These are phyloP conservation scores for Backusella luteola DNA, from an alignment of 192 early-diverging fungal genomes.

Conservation along the genomic window DNA sequence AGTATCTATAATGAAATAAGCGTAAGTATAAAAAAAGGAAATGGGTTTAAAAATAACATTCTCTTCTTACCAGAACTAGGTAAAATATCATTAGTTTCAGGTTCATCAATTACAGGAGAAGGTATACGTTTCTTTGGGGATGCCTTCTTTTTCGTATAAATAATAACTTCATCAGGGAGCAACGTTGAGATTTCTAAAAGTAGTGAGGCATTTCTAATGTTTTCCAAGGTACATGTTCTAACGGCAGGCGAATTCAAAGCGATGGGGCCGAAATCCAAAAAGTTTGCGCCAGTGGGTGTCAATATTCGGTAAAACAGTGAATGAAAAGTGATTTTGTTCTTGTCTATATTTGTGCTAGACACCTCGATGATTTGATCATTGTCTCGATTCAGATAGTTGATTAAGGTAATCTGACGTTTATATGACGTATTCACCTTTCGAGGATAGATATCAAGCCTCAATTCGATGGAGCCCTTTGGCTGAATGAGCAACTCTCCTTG, in stretches of 20 bases:
- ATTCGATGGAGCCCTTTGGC: constrained; percentile 70
- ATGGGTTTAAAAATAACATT: no score
- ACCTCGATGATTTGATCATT: constrained; percentile 93
- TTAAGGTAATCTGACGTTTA: constrained; percentile 89
- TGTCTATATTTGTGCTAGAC: constrained; percentile 90
- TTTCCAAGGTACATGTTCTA: constrained; percentile 78
- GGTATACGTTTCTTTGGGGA: neutral
- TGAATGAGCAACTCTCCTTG: constrained; percentile 70
- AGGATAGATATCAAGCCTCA: constrained; percentile 94
- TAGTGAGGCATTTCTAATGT: constrained; percentile 61
- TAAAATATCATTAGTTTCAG: neutral
- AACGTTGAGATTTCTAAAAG: constrained; percentile 44
- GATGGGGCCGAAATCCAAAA: constrained; percentile 90
- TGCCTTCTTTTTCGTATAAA: constrained; percentile 34
- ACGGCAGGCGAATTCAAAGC: constrained; percentile 75
- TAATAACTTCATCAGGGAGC: constrained; percentile 32
- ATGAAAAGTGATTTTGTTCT: constrained; percentile 92
- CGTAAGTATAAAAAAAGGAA: neutral
- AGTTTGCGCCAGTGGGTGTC: constrained; percentile 82
- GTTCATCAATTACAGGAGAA: neutral
- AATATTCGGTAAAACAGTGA: constrained; percentile 91
- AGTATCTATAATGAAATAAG: neutral
- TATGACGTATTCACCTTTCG: constrained; percentile 96
- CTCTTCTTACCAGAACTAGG: neutral
- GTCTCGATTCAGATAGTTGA: constrained; percentile 82